Base-by-base conservation (phyloP, 2,329 filamentous ascomycete genomes). In the Botryosphaeria dothidea region DNA sequence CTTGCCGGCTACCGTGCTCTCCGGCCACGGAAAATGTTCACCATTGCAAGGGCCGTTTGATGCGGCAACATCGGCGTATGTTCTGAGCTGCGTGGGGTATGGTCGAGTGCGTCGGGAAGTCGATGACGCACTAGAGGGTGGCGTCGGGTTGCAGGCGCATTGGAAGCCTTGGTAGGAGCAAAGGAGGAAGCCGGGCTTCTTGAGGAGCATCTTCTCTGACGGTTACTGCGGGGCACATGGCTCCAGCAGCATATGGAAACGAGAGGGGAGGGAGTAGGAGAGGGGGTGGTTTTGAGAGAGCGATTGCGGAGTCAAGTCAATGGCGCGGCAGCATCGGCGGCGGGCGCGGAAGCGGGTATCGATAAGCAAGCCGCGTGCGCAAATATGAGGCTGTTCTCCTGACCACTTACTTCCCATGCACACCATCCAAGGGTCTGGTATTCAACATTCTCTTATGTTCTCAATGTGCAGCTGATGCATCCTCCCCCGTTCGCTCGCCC, bases 71-170 rank as follows among this genome's bases (percentile, higher is more conserved):
- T 74, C 70, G 67, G 74, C 75, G 64, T 76, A 75, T 67, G 43
- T 45, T 34, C 69, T 58, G 51, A 66, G 65, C 67, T 66, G 66
- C 31, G 69, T 46, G 17, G 68, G 71, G 71, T 70, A 74, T 68
- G 74, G 74, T 71, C 69, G 66, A 62, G 54, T 65, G 68, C 72
- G 72, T 68, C 71, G 75, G 73, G 48, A n/a, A 8, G 25, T 17
- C 27, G 76, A 81, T 81, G 80, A 81, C 77, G 77, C 75, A 71
- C 72, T 72, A 63, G 76, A 75, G 57, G 70, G 58, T 23, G 65
- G 43, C 45, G 69, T 64, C 41, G 69, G 66, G 62, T 70, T 67
- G 68, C 69, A 70, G 29, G 67, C 57, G 43, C 67, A 46, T 19
- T 67, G 65, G 29, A 76, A 43, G 66, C 65, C 66, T 68, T 67